A percentile compares a stretch with the other conserved stretches of the same genome.
These are phyloP conservation scores for Leishmania turanica DNA, from an alignment of 208 protist genomes.

Conservation along the genomic window DNA sequence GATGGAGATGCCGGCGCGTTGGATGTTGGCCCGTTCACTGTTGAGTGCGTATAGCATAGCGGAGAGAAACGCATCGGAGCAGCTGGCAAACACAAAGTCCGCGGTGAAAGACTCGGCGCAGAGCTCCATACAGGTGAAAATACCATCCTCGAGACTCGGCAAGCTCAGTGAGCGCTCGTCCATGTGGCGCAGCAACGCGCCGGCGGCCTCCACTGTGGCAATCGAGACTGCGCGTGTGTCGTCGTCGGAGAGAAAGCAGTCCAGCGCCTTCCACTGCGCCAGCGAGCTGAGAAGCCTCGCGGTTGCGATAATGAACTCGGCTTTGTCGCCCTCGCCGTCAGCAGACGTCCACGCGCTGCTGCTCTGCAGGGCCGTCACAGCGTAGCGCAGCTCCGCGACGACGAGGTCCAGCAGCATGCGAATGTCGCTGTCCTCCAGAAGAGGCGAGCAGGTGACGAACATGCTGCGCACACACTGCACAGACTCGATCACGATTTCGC, in stretches of 20 bases:
- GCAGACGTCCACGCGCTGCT: slow-evolving; percentile 36
- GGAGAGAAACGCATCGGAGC: slow-evolving; percentile 55
- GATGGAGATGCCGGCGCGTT: slow-evolving; percentile 67
- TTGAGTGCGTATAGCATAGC: slow-evolving; percentile 74
- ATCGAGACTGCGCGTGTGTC: slow-evolving; percentile 35
- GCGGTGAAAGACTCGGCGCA: slow-evolving; percentile 67
- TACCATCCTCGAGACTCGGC: slow-evolving; percentile 61
- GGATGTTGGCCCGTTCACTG: slow-evolving; percentile 45
- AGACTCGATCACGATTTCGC: slow-evolving; percentile 40
- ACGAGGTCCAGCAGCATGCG: slow-evolving; percentile 39
- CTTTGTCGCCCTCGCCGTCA: slow-evolving; percentile 53
- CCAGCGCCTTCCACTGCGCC: slow-evolving; percentile 71
- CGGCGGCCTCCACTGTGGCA: slow-evolving; percentile 46
- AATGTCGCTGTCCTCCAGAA: slow-evolving; percentile 44
- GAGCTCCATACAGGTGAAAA: slow-evolving; percentile 67
- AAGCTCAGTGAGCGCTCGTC: slow-evolving; percentile 50
- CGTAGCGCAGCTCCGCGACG: slow-evolving; percentile 31
- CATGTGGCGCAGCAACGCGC: slow-evolving; percentile 52
- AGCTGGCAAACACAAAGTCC: slow-evolving; percentile 51
- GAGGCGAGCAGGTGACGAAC: slow-evolving; percentile 47
- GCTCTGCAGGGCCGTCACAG: slow-evolving; percentile 14
- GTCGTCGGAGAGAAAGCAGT: slow-evolving; percentile 64
- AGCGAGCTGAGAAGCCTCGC: slow-evolving; percentile 54
- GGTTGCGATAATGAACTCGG: slow-evolving; percentile 45
- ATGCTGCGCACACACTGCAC: slow-evolving; percentile 45